A percentile compares a stretch with the other conserved stretches of the same genome.
Conservation (phyloP, 257 asterid species). For the Buddleja alternifolia region DNA sequence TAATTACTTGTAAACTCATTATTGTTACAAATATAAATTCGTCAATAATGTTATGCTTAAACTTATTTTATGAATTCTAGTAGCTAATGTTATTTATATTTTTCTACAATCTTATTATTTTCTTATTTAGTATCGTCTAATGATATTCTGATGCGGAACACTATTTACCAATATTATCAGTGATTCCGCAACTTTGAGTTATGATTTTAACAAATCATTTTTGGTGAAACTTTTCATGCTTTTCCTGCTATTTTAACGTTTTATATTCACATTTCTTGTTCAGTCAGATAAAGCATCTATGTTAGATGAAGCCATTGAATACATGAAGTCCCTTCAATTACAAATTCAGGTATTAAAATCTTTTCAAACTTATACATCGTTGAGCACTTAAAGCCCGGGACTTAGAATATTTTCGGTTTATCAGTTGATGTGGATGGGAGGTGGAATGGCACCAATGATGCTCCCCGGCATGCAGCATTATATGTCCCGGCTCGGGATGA, state of each 20-base stretch:
- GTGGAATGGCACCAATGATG: conserved; percentile 82
- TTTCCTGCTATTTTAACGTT: too few species aligned
- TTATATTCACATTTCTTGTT: too few species aligned
- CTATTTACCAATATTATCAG: too few species aligned
- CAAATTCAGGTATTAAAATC: conserved; percentile 71
- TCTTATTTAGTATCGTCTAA: too few species aligned
- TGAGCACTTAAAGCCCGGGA: not conserved
- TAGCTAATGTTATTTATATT: too few species aligned
- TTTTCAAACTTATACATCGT: not conserved
- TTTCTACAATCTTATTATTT: too few species aligned
- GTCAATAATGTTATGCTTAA: too few species aligned
- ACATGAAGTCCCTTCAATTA: conserved; percentile 80
- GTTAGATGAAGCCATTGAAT: conserved; percentile 89
- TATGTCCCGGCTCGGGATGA: conserved; percentile 72
- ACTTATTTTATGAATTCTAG: too few species aligned
- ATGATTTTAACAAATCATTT: not conserved
- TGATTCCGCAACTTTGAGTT: not conserved
- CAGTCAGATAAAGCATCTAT: conserved; percentile 92
- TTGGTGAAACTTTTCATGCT: too few species aligned
- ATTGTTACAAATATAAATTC: too few species aligned
- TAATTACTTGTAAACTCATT: too few species aligned
- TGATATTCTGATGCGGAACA: too few species aligned
- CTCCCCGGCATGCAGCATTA: conserved; percentile 72
- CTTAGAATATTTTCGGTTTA: not conserved
- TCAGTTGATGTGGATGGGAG: conserved; percentile 91